These are phyloP conservation scores for Tubosaeta sp. DNA, from an alignment of 768 basidiomycete species.

Conservation along the genomic window DNA sequence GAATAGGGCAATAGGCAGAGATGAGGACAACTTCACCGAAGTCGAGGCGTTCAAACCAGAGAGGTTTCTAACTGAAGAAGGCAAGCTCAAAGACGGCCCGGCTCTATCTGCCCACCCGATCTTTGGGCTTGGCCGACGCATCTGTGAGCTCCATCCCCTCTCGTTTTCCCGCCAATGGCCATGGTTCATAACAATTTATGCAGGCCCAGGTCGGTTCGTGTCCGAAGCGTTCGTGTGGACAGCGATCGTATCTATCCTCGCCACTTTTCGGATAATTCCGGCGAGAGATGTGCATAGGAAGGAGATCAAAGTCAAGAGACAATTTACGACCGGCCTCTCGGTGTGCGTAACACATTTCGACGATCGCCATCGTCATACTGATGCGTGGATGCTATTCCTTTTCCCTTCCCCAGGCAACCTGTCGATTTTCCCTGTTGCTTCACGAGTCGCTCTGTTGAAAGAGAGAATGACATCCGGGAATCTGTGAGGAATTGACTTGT, in stretches of 20 bases:
- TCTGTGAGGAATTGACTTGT: not conserved
- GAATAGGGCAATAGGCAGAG: constrained; percentile 22
- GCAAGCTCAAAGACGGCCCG: constrained; percentile 12
- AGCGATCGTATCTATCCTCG: constrained; percentile 19
- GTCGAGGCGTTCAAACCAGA: constrained; percentile 26
- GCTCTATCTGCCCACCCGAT: not conserved
- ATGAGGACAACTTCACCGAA: constrained; percentile 15
- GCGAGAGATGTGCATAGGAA: constrained; percentile 19
- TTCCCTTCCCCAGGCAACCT: not conserved
- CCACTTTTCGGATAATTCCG: constrained; percentile 11
- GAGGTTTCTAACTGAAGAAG: constrained; percentile 16
- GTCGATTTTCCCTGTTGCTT: not conserved
- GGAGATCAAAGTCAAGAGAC: constrained; percentile 19
- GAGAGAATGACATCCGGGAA: not conserved
- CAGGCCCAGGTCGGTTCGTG: constrained; percentile 11
- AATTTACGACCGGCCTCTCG: constrained; percentile 21
- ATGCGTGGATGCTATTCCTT: not conserved
- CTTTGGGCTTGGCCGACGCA: not conserved
- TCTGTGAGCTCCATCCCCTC: not conserved
- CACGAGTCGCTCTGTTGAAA: not conserved
- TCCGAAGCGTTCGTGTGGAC: constrained; percentile 22
- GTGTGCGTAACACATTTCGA: not conserved
- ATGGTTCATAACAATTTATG: no score
- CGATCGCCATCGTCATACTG: not conserved
- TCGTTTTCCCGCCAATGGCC: no score